Evolutionary conservation across 768 basidiomycete genomes (phyloP), one percentile per base, ranked within the genome.

Genomic region (Suillus decipiens): DNA sequence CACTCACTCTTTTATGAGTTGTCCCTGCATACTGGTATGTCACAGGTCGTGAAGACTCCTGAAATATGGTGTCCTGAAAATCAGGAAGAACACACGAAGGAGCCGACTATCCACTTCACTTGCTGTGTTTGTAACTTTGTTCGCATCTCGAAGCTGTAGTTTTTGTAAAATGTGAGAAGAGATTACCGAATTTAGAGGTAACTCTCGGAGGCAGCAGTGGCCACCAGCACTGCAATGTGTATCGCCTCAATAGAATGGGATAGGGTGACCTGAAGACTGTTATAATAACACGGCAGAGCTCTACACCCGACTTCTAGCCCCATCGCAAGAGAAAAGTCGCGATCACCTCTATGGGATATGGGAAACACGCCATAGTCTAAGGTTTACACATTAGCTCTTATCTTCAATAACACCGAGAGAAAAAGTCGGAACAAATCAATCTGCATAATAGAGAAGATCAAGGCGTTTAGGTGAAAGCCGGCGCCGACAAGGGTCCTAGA

Each of bases 401-500:
- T 53, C 51, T 34, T 53, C 51, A 53, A 53, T 19, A 53, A n/a
- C 31, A 34, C 51, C 51, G 51, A 53, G 51, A 34, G 33, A 53
- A 10, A 28, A 28, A 19, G 37, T 15, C 10, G 37, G 24, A 10
- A 31, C 2, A 5, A 28, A 2, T 11, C 39, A 19, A 19, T 24
- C 6, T 19, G 33, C n/a, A 41, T 17, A 12, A 19, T 28, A 41
- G 5, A 57, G 54, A 55, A 36, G 56, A 42, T 57, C 37, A 39
- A 39, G 37, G 36, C 36, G 15, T 15, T 15, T 41, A 24, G 24
- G 2, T 41, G 24, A 57, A 57, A 41, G 39, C 39, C 56, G 56
- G 39, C 39, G 56, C 56, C 56, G 56, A 57, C 19, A 24, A 41
- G 39, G 39, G 17, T 41, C 56, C 39, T 57, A 41, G 55, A 56